A percentile compares a stretch with the other conserved stretches of the same genome.
phyloP scores from a whole-genome alignment of 805 yeast species.

The Saturnispora mendoncae region DNA sequence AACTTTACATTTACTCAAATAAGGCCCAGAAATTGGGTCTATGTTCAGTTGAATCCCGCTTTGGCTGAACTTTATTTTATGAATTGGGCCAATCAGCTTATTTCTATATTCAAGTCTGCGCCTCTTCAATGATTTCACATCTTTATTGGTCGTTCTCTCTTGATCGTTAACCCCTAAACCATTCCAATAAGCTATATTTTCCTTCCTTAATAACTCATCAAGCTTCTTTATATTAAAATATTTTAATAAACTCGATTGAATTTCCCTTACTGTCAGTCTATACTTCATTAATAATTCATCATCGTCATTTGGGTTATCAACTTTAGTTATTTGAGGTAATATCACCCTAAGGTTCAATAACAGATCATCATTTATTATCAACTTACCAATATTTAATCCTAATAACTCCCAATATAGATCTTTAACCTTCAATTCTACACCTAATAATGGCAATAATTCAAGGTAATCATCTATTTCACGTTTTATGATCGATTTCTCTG shows the following conservation, averaged over 20 bases:
- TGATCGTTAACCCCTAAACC: slow-evolving; percentile 2
- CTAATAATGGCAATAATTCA: slow-evolving; percentile 35
- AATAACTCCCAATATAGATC: slow-evolving; percentile 7
- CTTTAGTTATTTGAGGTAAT: slow-evolving; percentile 32
- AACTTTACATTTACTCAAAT: slow-evolving; percentile 8
- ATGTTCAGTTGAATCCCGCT: slow-evolving; percentile 32
- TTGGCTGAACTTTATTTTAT: slow-evolving; percentile 28
- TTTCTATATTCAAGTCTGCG: slow-evolving; percentile 15
- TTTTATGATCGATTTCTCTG: slow-evolving; percentile 45
- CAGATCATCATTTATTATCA: slow-evolving; percentile 11
- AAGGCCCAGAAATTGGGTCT: slow-evolving; percentile 31
- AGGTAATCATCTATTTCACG: slow-evolving; percentile 49
- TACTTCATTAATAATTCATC: slow-evolving; percentile 46
- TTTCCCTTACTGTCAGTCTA: slow-evolving; percentile 41
- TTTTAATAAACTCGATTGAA: slow-evolving; percentile 31
- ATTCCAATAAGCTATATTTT: slow-evolving; percentile 1
- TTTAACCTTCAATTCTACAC: slow-evolving; percentile 13
- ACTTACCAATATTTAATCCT: slow-evolving; percentile 8
- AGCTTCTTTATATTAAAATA: slow-evolving; percentile 32
- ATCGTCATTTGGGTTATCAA: slow-evolving; percentile 39
- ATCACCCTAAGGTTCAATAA: slow-evolving; percentile 8
- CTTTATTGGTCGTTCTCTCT: slow-evolving; percentile 2
- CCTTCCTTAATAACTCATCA: slow-evolving; percentile 25
- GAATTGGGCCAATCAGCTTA: slow-evolving; percentile 29
- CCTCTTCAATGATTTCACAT: background rate